A percentile compares a stretch with the other conserved stretches of the same genome.
phyloP scores from a whole-genome alignment of 768 basidiomycete genomes.

The Mrakia hoshinonis region DNA sequence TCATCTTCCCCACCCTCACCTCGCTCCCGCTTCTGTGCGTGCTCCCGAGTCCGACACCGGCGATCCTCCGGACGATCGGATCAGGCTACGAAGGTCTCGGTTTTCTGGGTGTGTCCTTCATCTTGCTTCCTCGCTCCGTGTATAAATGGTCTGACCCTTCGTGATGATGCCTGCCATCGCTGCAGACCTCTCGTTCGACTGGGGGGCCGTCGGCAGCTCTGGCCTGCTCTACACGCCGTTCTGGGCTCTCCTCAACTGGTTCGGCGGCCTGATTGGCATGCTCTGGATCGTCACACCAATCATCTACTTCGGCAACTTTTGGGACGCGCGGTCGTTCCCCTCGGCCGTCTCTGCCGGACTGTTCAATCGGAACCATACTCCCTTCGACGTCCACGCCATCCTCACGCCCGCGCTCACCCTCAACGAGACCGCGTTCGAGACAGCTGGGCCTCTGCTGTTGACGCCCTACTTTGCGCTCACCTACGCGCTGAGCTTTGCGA shows the following conservation, averaged over 20 bases:
- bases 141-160: neutral
- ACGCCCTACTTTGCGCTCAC: slow-evolving; percentile 42
- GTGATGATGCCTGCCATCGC: no score
- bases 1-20: slow-evolving; percentile 40
- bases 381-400: slow-evolving; percentile 40
- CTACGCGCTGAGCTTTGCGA: slow-evolving; percentile 40
- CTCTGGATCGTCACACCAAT: slow-evolving; percentile 40
- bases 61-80: slow-evolving; percentile 36
- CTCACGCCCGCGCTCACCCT: slow-evolving; percentile 39
- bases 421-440: slow-evolving; percentile 39
- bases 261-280: slow-evolving; percentile 39
- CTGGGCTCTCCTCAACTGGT: slow-evolving; percentile 40
- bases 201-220: slow-evolving; percentile 38
- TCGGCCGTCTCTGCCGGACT: slow-evolving; percentile 38
- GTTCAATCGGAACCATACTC: slow-evolving; percentile 37
- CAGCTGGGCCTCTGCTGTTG: slow-evolving; percentile 36
- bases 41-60: slow-evolving; percentile 35
- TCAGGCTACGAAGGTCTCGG: slow-evolving; percentile 40
- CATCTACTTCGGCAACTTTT: slow-evolving; percentile 32
- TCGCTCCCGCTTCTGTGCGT: slow-evolving; percentile 40
- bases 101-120: slow-evolving; percentile 24
- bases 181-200: slow-evolving; percentile 39
- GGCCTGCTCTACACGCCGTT: slow-evolving; percentile 41
- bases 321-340: slow-evolving; percentile 39
- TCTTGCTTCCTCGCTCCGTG: neutral